Base-by-base conservation (phyloP, 2,329 filamentous ascomycete species). In the Pseudocercospora macadamiae region DNA sequence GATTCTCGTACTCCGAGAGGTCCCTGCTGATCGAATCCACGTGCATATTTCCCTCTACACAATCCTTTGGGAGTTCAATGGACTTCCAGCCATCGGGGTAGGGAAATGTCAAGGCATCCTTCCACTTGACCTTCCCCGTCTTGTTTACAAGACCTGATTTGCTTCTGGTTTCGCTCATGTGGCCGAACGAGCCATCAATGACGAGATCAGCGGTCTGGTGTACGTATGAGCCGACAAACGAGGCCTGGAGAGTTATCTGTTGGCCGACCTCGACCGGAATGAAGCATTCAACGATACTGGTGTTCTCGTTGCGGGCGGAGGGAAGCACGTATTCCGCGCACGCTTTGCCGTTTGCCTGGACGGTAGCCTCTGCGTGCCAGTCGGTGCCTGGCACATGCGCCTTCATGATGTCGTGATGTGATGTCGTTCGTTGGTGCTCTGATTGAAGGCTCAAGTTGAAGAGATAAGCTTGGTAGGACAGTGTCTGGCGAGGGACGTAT, bases 121-220 rank as follows among this genome's bases (percentile, higher is more conserved):
- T 60, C 30, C 66, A 65, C 14, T 61, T 55, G 18, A 66, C 32
- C 34, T 58, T 63, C 5, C 59, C 52, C 28, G 3, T 54, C 60
- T 28, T 34, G 16, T 19, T 37, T n/a, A 49, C 32, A 21, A 19
- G 0, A 8, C 51, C 51, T 52, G 59, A 23, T n/a, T 66, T 2
- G 60, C 64, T 54, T 59, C 71, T 55, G 55, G 70, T 63, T 28
- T 64, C 39, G 14, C 59, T 54, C 32, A 66, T 51, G 2, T 36
- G 39, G 34, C 68, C 70, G 68, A 57, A 72, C 51, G 51, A 76
- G 44, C 75, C 77, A 45, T 79, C 77, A 0, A 76, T 65, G 0
- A 74, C 21, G 10, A 75, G 64, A 54, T 79, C 77, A 28, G 73
- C 66, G 6, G 67, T 64, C 2, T 72, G 64, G 3, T 57, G 32